These are phyloP conservation scores for Blastomyces parvus DNA, from an alignment of 2,329 filamentous ascomycete species.

Conservation along the genomic window DNA sequence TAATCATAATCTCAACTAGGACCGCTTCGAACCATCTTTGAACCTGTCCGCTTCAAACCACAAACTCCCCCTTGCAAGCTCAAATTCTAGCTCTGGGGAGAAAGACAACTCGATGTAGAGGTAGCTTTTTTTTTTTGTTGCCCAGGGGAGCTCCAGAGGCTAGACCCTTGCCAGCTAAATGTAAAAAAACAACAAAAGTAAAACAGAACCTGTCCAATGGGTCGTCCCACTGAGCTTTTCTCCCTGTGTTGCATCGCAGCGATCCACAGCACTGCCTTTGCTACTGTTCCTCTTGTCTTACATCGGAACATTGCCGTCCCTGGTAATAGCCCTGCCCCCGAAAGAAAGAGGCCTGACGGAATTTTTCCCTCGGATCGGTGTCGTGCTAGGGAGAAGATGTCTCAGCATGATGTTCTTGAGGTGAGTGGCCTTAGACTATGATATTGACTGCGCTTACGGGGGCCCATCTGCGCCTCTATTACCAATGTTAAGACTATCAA, in stretches of 20 bases:
- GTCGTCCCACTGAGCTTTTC: not conserved
- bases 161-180: not conserved
- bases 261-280: not conserved
- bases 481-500: too few species aligned
- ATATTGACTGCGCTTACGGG: too few species aligned
- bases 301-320: not conserved
- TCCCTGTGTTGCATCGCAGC: not conserved
- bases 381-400: not conserved
- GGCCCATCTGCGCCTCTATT: too few species aligned
- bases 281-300: not conserved
- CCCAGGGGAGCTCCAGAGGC: not conserved
- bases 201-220: not conserved
- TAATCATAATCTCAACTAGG: not conserved
- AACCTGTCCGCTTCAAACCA: not conserved
- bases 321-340: not conserved
- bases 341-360: not conserved
- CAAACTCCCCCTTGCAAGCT: too few species aligned
- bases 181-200: not conserved
- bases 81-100: not conserved
- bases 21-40: not conserved
- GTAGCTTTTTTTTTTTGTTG: not conserved
- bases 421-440: too few species aligned
- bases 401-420: too few species aligned
- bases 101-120: not conserved
- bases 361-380: not conserved